Evolutionary conservation across 2,329 filamentous ascomycete species (phyloP).

Genomic region (Cladosporium sp.): DNA sequence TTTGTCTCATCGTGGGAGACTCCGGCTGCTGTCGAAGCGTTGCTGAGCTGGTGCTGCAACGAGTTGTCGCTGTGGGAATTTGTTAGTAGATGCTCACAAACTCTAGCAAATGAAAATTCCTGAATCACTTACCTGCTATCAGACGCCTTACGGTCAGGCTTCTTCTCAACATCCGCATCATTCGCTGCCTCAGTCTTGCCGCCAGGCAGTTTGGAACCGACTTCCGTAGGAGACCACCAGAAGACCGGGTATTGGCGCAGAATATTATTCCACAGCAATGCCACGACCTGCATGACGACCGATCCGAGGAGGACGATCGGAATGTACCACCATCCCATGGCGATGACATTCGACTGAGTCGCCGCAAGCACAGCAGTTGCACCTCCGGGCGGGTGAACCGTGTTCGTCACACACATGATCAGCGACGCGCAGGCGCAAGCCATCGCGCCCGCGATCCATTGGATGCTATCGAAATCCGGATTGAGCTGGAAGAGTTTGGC

Average conservation of each 20-base stretch:
- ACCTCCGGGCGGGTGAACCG: constrained; percentile 48
- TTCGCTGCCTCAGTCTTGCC: constrained; percentile 19
- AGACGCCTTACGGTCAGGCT: constrained; percentile 12
- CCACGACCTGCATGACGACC: constrained; percentile 40
- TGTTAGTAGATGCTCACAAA: background rate
- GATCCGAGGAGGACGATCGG: constrained; percentile 40
- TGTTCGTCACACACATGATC: constrained; percentile 45
- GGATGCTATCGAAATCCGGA: constrained; percentile 33
- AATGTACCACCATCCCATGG: constrained; percentile 45
- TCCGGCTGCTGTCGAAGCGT: background rate
- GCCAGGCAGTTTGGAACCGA: constrained; percentile 28
- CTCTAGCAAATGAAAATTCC: background rate
- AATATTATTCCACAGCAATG: constrained; percentile 44
- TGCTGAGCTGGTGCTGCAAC: constrained; percentile 5
- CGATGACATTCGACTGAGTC: constrained; percentile 36
- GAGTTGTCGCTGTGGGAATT: background rate
- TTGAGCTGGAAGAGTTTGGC: constrained; percentile 43
- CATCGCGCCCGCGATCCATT: constrained; percentile 44
- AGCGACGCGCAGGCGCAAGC: constrained; percentile 40
- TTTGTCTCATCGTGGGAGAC: too few species aligned
- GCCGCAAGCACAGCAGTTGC: constrained; percentile 46
- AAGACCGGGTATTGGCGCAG: constrained; percentile 44
- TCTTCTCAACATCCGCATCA: constrained; percentile 15
- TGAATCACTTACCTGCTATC: constrained; percentile 19
- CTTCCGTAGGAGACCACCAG: constrained; percentile 45